Base-by-base conservation (phyloP, 2,329 filamentous ascomycete species). In the Epichloe sp. region DNA sequence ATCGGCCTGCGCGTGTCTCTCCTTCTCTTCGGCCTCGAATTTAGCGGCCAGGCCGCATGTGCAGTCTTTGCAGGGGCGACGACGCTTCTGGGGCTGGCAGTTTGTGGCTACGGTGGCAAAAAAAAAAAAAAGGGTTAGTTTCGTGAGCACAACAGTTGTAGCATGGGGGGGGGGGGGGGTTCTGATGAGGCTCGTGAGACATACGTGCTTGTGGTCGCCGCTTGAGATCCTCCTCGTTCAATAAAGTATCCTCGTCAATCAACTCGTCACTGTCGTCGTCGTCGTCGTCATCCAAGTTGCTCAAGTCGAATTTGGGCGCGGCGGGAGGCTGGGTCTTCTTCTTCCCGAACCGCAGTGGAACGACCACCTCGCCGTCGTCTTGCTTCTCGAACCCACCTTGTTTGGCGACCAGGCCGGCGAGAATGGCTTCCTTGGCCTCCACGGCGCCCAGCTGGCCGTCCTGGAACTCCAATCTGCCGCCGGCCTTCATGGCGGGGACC, bases 61-160 rank as follows among this genome's bases (percentile, higher is more conserved):
- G 74, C 93, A 98, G 73, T 98, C 93, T 71, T 98, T 97, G 76
- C 93, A 98, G 52, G 93, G 89, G 55, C 90, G 83, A 51, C 91
- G 85, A 59, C 91, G 83, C 73, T 95, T 95, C 70, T 93, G 88
- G 46, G 91, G 90, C 53, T 83, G 81, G 68, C 93, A 98, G 65
- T 94, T 88, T 26, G 84, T 79, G 49, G 93, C 90, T 79, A 55
- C 52, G 21, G 10, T 26, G 11, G 7, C 14, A 31, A 44, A 44
- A 26, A 5, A 23, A 23, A 23, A 37, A 2, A 40, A 26, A 44
- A 31, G 2, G 11, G 5, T 46, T 37, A 47, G 44, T 47, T 15
- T 47, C 7, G 36, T n/a, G 4, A 38, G 36, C 12, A 37, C 36
- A 38, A 6, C 2, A 38, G 12, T 8, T 38, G 36, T n/a, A n/a